These are phyloP conservation scores for Iris macrosiphon DNA, from an alignment of 106 monocot genomes.

Conservation along the genomic window DNA sequence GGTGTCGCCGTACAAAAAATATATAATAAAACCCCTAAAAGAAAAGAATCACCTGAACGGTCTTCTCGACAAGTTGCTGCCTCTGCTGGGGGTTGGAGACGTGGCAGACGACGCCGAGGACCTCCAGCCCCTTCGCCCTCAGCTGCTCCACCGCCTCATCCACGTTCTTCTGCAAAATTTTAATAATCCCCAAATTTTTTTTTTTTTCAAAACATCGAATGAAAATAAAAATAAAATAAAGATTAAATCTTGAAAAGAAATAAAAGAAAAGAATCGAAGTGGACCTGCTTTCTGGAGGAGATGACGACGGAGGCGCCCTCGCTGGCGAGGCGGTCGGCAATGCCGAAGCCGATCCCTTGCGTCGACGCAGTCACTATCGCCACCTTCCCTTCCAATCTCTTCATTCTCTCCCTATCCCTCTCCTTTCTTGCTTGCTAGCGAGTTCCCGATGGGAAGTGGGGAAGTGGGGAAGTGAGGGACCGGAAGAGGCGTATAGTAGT, in stretches of 20 bases:
- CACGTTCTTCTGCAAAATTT: constrained; percentile 38
- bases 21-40: not conserved
- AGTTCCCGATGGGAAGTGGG: no score
- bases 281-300: constrained; percentile 92
- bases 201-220: no score
- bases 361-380: constrained; percentile 96
- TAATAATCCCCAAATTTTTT: no score
- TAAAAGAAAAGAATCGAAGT: not conserved
- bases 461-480: no score
- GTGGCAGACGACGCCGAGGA: constrained; percentile 77
- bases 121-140: constrained; percentile 64
- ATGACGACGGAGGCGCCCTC: constrained; percentile 87
- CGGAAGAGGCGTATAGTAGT: no score
- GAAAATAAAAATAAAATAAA: not conserved
- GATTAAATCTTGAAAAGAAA: not conserved
- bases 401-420: constrained; percentile 16
- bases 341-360: constrained; percentile 88
- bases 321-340: constrained; percentile 76
- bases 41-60: constrained; percentile 11
- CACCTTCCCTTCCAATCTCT: constrained; percentile 73
- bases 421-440: no score
- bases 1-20: no score
- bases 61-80: constrained; percentile 30
- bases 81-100: constrained; percentile 50
- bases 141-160: constrained; percentile 84